A percentile compares a stretch with the other conserved stretches of the same genome.
Evolutionary conservation across 805 yeast genomes (phyloP).

Genomic region (Priceomyces fermenticarens): DNA sequence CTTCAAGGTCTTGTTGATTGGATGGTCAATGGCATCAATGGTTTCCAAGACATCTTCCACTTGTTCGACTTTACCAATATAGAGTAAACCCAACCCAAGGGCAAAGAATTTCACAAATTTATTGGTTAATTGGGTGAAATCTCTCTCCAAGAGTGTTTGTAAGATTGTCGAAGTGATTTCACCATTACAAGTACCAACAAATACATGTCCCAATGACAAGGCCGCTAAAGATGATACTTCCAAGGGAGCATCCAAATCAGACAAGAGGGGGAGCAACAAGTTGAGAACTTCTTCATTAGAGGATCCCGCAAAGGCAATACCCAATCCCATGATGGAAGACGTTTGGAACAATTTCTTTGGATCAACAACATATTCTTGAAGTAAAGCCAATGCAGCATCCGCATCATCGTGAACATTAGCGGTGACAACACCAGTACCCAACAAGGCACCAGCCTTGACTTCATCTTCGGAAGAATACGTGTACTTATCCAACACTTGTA

Average conservation of each 20-base stretch:
- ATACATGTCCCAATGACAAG: constrained; percentile 87
- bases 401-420: constrained; percentile 94
- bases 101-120: constrained; percentile 91
- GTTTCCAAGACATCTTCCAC: constrained; percentile 93
- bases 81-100: constrained; percentile 85
- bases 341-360: constrained; percentile 62
- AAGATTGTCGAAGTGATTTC: constrained; percentile 90
- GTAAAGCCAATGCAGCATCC: constrained; percentile 83
- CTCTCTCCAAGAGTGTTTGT: constrained; percentile 86
- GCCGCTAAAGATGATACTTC: constrained; percentile 86
- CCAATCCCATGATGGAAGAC: constrained; percentile 86
- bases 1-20: constrained; percentile 83
- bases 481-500: constrained; percentile 85
- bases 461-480: constrained; percentile 82
- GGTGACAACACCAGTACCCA: constrained; percentile 92
- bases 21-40: constrained; percentile 92
- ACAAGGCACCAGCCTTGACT: constrained; percentile 91
- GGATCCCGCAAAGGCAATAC: constrained; percentile 93
- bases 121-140: constrained; percentile 68
- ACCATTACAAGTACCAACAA: constrained; percentile 94
- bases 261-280: constrained; percentile 74
- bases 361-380: constrained; percentile 77
- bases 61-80: constrained; percentile 91
- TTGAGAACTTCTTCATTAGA: constrained; percentile 79
- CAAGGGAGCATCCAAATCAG: constrained; percentile 69